Evolutionary conservation across 352 stramenopile species (phyloP), one percentile per base, ranked within the genome.

Genomic region (Phytophthora fragariae): DNA sequence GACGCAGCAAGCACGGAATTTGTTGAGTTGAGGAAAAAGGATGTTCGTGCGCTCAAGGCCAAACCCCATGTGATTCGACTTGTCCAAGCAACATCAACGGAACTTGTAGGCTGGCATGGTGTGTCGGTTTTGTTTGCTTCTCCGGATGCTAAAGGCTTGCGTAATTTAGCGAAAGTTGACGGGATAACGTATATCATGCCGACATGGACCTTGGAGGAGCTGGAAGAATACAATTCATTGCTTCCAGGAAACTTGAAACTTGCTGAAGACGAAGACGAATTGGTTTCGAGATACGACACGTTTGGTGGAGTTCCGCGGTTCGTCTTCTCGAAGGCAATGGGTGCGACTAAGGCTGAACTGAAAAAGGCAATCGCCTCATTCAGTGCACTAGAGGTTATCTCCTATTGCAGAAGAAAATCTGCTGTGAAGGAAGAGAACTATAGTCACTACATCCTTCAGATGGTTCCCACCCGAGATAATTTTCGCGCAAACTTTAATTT

Each of bases 201-300:
- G 44, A 41, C 57, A 19, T 62, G 57, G 57, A 39, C n/a, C 19
- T 62, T 62, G 39, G 57, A 62, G 17, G 57, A 62, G 35, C 57
- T 62, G 12, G 4, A 9, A 53, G 21, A 62, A 24, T 54, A 53
- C 39, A 62, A 62, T 19, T 52, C 57, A 19, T 29, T 62, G 35
- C 35, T 62, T 37, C 17, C 6, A 21, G 39, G 14, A 41, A 11
- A 53, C 15, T 54, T 62, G 57, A 52, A 37, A 54, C 35, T 62
- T 35, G 17, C 57, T 5, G 57, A 62, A 15, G 35, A 81, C 31
- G 57, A 62, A 15, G 35, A 81, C 31, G 77, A 92, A 8, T 92
- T 76, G 10, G 84, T 70, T 24, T 77, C 85, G 12, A 93, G 79
- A 47, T 95, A 75, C 27, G 93, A 66, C 10, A 79, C 82, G 61